Evolutionary conservation across 2,329 filamentous ascomycete genomes (phyloP), one percentile per base, ranked within the genome.

Genomic region (Hypoxylon sp.): DNA sequence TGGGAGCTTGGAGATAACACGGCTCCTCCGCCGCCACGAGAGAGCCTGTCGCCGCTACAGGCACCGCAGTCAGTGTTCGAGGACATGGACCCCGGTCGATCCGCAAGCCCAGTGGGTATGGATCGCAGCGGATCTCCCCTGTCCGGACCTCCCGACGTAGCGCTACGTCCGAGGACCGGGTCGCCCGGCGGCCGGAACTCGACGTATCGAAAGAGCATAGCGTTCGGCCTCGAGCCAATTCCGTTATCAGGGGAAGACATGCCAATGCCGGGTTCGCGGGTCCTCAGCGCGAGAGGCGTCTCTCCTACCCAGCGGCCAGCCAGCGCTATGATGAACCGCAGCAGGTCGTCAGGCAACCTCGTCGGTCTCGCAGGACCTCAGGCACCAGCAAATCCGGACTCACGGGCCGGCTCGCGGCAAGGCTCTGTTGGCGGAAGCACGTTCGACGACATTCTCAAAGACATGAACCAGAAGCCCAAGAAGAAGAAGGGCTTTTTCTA

Each of bases 401-500:
- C 64, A 37, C 42, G 55, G 17, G 52, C 48, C 24, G 63, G 63
- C 33, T 70, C 67, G 6, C 60, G 65, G 24, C 70, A 73, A 42
- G 69, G 57, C 4, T 65, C 68, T 1, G 62, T 65, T 0, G 68
- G 69, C 6, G 70, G 69, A 15, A 73, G 71, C 51, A 74, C 72
- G 2, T 74, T 74, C 57, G 72, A 74, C 20, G 71, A 74, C 31
- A 74, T 74, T 45, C 48, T 74, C 13, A 73, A 73, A 48, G 69
- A 72, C 15, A 69, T 73, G 56, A 55, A 69, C 33, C 68, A 67
- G 37, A 70, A 70, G 58, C 67, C 70, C 11, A 74, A 73, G 64
- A 73, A 73, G 58, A 74, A 74, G 69, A 73, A 67, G 49, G 66
- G 65, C 10, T 66, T 74, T 46, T 74, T 74, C 51, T 72, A 53